Percentiles rank a stretch among this genome's conserved stretches.
Conservation (phyloP, 768 basidiomycete species). For the Pisolithus microcarpus region DNA sequence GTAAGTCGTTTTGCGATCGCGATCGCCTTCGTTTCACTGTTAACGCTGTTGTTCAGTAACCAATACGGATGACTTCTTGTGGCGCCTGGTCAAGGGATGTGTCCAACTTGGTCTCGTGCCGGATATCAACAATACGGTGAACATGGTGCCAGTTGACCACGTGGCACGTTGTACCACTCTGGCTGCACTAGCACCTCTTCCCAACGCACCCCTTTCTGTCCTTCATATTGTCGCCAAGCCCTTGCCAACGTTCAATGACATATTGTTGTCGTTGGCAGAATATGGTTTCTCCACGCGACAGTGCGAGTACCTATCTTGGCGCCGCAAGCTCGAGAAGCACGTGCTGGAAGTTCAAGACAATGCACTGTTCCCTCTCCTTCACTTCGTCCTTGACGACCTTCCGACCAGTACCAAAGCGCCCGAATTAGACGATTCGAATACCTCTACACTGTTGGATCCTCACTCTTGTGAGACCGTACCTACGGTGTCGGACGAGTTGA, state of each 20-base stretch:
- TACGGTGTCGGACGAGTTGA: conserved; percentile 68
- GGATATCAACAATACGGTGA: conserved; percentile 96
- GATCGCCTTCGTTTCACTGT: background rate
- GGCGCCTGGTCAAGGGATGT: conserved; percentile 98
- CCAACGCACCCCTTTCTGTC: conserved; percentile 45
- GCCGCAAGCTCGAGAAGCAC: conserved; percentile 87
- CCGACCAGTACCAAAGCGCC: conserved; percentile 95
- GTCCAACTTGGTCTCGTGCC: conserved; percentile 94
- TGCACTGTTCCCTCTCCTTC: conserved; percentile 91
- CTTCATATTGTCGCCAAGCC: conserved; percentile 84
- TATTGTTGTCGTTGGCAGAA: conserved; percentile 61
- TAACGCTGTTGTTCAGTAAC: conserved; percentile 52
- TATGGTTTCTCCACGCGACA: conserved; percentile 77
- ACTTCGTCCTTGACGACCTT: conserved; percentile 95
- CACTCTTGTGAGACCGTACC: conserved; percentile 30
- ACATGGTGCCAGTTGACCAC: conserved; percentile 97
- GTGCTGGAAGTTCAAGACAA: conserved; percentile 94
- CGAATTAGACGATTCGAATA: conserved; percentile 82
- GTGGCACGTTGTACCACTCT: conserved; percentile 79
- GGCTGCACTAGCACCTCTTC: conserved; percentile 58
- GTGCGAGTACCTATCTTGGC: conserved; percentile 90
- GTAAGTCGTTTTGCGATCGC: conserved; percentile 34
- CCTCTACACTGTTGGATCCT: conserved; percentile 50
- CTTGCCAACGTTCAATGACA: conserved; percentile 80
- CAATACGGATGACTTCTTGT: conserved; percentile 98